These are phyloP conservation scores for Lactifluus hygrophoroides DNA, from an alignment of 768 basidiomycete species.

Conservation along the genomic window DNA sequence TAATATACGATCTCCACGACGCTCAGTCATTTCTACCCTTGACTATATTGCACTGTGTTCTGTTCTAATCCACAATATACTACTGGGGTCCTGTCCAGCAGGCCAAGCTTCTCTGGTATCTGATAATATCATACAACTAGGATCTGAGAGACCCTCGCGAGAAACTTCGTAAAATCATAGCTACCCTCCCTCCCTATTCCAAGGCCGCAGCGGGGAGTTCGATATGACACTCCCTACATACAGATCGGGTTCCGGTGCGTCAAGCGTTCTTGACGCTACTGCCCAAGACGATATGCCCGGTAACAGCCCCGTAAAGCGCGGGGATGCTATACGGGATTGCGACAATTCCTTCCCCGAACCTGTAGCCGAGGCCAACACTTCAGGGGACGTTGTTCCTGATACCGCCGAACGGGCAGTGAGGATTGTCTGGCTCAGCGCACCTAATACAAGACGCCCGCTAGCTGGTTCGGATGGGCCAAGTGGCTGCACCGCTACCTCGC, in stretches of 20 bases:
- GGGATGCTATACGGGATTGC: constrained; percentile 22
- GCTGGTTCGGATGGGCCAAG: constrained; percentile 4
- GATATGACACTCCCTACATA: constrained; percentile 12
- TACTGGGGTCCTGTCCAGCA: background rate
- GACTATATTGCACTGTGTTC: background rate
- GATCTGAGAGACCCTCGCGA: background rate
- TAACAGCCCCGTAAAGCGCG: constrained; percentile 25
- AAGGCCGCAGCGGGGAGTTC: background rate
- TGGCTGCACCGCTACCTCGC: constrained; percentile 21
- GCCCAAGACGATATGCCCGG: constrained; percentile 32
- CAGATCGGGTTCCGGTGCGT: constrained; percentile 18
- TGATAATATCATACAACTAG: background rate
- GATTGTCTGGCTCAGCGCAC: constrained; percentile 27
- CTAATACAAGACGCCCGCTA: constrained; percentile 26
- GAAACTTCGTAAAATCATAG: background rate
- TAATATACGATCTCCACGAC: background rate
- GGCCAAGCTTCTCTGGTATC: background rate
- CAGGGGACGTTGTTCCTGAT: constrained; percentile 20
- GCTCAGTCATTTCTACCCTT: background rate
- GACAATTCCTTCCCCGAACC: constrained; percentile 19
- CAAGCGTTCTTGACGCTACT: constrained; percentile 22
- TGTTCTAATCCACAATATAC: too few species aligned
- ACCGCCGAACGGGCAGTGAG: constrained; percentile 27
- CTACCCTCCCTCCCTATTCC: background rate
- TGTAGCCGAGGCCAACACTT: constrained; percentile 9